phyloP scores from a whole-genome alignment of 176 grass and related monocot species.

The Pontederia paniculata region DNA sequence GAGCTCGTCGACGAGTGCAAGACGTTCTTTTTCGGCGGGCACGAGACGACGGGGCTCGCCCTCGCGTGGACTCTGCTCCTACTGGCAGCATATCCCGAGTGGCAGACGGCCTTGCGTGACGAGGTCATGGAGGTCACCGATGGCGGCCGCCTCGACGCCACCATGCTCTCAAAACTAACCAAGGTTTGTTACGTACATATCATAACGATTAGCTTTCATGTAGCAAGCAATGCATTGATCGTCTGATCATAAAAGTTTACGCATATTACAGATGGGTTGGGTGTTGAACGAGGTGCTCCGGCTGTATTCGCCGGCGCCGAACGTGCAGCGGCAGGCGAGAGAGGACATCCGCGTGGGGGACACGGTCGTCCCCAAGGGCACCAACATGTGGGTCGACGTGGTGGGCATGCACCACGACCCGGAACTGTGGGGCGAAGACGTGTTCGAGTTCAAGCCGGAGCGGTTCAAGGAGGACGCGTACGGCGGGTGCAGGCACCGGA shows the following conservation, averaged over 20 bases:
- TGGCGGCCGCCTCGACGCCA: background rate
- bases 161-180: constrained; percentile 24
- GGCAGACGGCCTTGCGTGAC: constrained; percentile 41
- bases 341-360: constrained; percentile 21
- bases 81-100: constrained; percentile 54
- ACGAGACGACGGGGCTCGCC: constrained; percentile 69
- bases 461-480: constrained; percentile 25
- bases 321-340: constrained; percentile 61
- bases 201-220: background rate
- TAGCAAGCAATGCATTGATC: background rate
- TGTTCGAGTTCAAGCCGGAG: constrained; percentile 51
- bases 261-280: constrained; percentile 47
- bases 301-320: constrained; percentile 69
- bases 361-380: constrained; percentile 35
- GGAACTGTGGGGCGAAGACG: constrained; percentile 41
- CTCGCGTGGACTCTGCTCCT: constrained; percentile 69
- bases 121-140: constrained; percentile 23
- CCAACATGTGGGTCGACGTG: constrained; percentile 92
- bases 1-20: constrained; percentile 94
- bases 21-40: constrained; percentile 91
- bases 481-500: constrained; percentile 49
- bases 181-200: constrained; percentile 28
- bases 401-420: constrained; percentile 71
- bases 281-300: constrained; percentile 60
- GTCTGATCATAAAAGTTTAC: background rate